Percentiles rank a stretch among this genome's conserved stretches.
Conservation (phyloP, 805 yeast species). For the Myxozyma monticola region DNA sequence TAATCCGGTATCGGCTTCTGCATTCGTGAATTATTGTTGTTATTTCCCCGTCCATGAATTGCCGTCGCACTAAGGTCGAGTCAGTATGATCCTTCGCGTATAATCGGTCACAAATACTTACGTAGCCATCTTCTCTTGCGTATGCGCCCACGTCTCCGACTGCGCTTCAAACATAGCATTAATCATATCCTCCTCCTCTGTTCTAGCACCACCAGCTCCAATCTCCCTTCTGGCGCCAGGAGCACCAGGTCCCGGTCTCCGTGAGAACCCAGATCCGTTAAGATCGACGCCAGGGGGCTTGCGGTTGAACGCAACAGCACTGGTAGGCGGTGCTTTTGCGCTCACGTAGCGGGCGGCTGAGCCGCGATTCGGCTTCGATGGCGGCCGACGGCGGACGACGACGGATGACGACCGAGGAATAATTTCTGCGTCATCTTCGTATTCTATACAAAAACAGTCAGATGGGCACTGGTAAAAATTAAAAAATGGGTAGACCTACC, state of each 20-base stretch:
- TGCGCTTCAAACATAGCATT: slow-evolving; percentile 90
- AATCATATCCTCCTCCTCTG: slow-evolving; percentile 78
- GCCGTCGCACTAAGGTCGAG: slow-evolving; percentile 59
- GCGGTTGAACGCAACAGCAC: background rate
- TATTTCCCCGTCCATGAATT: slow-evolving; percentile 47
- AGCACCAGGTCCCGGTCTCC: background rate
- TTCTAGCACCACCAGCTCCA: background rate
- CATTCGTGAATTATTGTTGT: slow-evolving; percentile 15
- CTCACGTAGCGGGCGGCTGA: slow-evolving; percentile 62
- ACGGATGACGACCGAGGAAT: slow-evolving; percentile 86
- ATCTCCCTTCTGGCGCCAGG: background rate
- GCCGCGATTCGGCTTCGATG: slow-evolving; percentile 49
- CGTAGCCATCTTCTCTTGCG: slow-evolving; percentile 82
- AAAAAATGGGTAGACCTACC: slow-evolving; percentile 28
- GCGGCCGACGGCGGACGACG: slow-evolving; percentile 73
- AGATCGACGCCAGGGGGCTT: background rate
- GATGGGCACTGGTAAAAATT: background rate
- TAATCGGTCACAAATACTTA: slow-evolving; percentile 5
- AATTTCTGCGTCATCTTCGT: slow-evolving; percentile 85
- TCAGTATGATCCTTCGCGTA: background rate
- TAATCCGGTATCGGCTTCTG: slow-evolving; percentile 51
- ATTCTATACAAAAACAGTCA: slow-evolving; percentile 46
- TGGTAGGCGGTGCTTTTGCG: slow-evolving; percentile 34
- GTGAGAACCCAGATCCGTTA: background rate
- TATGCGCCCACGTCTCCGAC: slow-evolving; percentile 90